These are phyloP conservation scores for Cercospora beticola DNA, from an alignment of 2,329 filamentous ascomycete genomes.

Conservation along the genomic window DNA sequence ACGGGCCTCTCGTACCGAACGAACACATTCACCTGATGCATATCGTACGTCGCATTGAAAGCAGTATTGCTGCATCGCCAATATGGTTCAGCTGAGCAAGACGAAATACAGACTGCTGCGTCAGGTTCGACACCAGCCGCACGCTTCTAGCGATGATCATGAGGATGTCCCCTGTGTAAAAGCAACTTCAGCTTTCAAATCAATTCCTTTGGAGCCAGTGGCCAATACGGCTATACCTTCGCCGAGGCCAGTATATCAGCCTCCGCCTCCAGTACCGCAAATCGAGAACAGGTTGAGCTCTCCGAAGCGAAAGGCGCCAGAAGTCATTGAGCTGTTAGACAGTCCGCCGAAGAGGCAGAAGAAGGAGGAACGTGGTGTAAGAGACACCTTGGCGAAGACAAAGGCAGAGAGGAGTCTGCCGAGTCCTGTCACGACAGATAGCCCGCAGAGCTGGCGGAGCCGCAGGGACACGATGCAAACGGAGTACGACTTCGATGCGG, in stretches of 20 bases:
- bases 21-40: background rate
- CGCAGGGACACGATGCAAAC: background rate
- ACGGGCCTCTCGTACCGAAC: background rate
- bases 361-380: background rate
- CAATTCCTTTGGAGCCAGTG: background rate
- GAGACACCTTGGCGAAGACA: background rate
- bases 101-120: slow-evolving; percentile 31
- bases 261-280: background rate
- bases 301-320: slow-evolving; percentile 1
- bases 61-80: background rate
- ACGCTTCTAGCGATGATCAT: slow-evolving; percentile 42
- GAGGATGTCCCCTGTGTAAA: slow-evolving; percentile 25
- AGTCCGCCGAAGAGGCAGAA: background rate
- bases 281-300: background rate
- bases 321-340: background rate
- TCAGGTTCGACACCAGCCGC: slow-evolving; percentile 36
- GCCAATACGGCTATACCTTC: background rate
- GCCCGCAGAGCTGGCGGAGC: background rate
- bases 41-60: background rate
- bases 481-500: background rate
- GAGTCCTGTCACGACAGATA: slow-evolving; percentile 2
- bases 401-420: slow-evolving; percentile 6
- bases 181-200: background rate
- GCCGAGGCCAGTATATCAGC: background rate
- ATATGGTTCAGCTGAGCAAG: slow-evolving; percentile 10